Base-by-base conservation (phyloP, 2,329 filamentous ascomycete species). In the Phialophora chinensis region DNA sequence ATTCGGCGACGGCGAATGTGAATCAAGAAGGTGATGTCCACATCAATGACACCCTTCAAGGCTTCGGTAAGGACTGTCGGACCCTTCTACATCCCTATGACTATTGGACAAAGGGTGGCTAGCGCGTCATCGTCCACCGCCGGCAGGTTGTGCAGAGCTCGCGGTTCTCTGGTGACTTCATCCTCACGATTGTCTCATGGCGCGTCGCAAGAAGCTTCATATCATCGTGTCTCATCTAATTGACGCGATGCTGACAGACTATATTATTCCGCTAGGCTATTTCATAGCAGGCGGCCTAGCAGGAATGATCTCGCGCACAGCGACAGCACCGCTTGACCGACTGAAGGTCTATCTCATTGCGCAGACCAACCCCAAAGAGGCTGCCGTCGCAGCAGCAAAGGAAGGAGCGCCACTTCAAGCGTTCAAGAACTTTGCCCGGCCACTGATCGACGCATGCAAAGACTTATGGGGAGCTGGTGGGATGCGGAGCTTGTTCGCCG, bases 331-430 rank as follows among this genome's bases (percentile, higher is more conserved):
- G 67, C 89, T 99, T 79, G 95, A 99, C 82, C 92, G 95, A 74
- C 84, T 99, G 66, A 98, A 98, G 82, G 95, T 99, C 71, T 98
- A 96, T 78, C 87, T 99, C 61, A 95, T 99, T 74, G 94, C 96
- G 61, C 94, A 96, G 79, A 96, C 92, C 65, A 86, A 84, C 70
- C 81, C 84, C 63, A 85, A 84, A 66, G 75, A 86, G 72, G 84
- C 86, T 65, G 87, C 88, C 10, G 78, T 90, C 54, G 79, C 85
- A 64, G 90, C 91, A 14, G 87, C 88, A 3, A 93, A 91, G 76
- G 85, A 88, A 65, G 92, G 92, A 33, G 86, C 88, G 54, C 83
- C 90, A 1, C 70, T 91, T 11, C 79, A 83, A 66, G 91, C 90
- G 31, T 79, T 89, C 1, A 87, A 86, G 69, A 88, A 88, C 72